Base-by-base conservation (phyloP, 2,329 filamentous ascomycete species). In the Colletotrichum liaoningense region DNA sequence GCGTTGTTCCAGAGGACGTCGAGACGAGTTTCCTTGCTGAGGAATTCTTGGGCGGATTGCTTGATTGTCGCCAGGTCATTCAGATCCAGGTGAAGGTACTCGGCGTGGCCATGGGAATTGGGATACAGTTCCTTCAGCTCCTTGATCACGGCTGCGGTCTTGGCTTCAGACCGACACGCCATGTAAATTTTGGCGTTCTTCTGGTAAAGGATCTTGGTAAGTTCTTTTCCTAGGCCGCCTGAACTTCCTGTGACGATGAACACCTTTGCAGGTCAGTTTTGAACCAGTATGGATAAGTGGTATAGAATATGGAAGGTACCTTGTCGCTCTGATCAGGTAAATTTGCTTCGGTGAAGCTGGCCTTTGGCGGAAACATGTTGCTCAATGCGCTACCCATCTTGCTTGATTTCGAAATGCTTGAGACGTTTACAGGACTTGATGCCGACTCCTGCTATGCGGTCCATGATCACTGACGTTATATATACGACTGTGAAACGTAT, bases 151-250 rank as follows among this genome's bases (percentile, higher is more conserved):
- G 24, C 26, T 22, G 14, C 26, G 30, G 63, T 54, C n/a, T 55
- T 63, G 5, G 33, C 14, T 38, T 68, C 33, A 57, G 67, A 69
- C 58, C 87, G 85, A 2, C 83, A 84, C 5, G 86, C 86, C 55
- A 89, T 77, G 75, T 88, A 89, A 26, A 89, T 83, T 5, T 81
- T 88, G 38, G 80, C 87, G 63, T 87, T 85, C 19, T 81, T 82
- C 3, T 78, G 76, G 78, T 89, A 90, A 9, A 90, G 81, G 8
- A 89, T 85, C 35, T 83, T 83, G 64, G 78, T 80, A 12, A 89
- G 81, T 73, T 88, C 85, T 57, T 83, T 81, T 16, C 87, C 87
- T 4, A 88, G 80, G 14, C 75, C 75, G 30, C 69, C 57, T 2
- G 63, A 67, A 28, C 65, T 63, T n/a, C 75, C 75, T 8, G 88